phyloP scores from a whole-genome alignment of 2,329 filamentous ascomycete species.

The Penicillium oxalicum region DNA sequence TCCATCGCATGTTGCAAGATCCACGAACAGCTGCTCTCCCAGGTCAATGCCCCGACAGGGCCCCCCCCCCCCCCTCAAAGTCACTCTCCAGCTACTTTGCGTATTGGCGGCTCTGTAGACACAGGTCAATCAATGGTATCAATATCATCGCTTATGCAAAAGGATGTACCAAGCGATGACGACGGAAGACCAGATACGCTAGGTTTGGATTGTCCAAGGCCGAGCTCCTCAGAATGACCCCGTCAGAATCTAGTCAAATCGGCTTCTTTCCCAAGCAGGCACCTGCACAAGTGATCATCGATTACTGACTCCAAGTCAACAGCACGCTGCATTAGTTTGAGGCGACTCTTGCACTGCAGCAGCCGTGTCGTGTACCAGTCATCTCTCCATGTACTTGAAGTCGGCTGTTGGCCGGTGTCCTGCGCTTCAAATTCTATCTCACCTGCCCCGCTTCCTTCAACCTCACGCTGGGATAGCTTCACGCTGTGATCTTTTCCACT shows the following conservation, averaged over 20 bases:
- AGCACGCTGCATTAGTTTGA: conserved; percentile 1
- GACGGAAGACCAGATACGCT: conserved; percentile 1
- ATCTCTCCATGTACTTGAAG: background rate
- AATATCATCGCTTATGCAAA: too few species aligned
- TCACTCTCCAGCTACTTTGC: conserved; percentile 20
- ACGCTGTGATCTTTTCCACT: background rate
- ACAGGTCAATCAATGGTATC: too few species aligned
- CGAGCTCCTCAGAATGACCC: background rate
- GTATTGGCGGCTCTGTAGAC: conserved; percentile 10
- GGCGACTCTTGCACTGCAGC: background rate
- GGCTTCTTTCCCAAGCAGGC: conserved; percentile 8
- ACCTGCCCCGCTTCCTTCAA: conserved; percentile 18
- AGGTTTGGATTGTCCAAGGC: conserved; percentile 3
- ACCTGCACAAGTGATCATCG: conserved; percentile 5
- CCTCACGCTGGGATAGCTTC: conserved; percentile 5
- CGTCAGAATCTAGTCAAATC: background rate
- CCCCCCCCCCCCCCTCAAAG: conserved; percentile 22
- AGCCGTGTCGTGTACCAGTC: background rate
- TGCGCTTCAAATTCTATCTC: conserved; percentile 8
- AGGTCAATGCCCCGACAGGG: conserved; percentile 24
- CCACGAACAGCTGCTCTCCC: conserved; percentile 18
- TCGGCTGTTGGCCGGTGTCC: background rate
- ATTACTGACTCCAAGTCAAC: conserved; percentile 20
- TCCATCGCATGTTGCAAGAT: conserved; percentile 20
- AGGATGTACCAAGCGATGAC: too few species aligned